phyloP scores from a whole-genome alignment of 1,284 basidiomycete genomes.

The Cryptococcus floricola region DNA sequence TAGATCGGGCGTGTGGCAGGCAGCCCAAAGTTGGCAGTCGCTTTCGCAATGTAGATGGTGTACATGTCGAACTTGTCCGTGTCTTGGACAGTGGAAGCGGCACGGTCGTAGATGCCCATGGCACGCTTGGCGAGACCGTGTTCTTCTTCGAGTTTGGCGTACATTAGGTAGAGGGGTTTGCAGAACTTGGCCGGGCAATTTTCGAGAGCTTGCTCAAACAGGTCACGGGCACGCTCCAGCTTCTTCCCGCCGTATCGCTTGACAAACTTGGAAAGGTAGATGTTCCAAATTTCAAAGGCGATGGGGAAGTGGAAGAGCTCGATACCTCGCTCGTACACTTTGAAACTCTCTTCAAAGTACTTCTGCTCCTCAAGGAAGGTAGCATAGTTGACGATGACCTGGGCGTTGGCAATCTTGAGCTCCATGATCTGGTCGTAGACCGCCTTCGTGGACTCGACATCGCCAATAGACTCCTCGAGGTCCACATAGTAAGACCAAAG shows the following conservation, averaged over 20 bases:
- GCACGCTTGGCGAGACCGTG: constrained; percentile 91
- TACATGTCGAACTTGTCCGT: constrained; percentile 98
- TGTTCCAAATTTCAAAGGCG: constrained; percentile 99
- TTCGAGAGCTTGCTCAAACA: constrained; percentile 96
- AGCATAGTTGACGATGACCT: constrained; percentile 95
- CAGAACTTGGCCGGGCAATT: constrained; percentile 92
- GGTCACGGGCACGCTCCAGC: constrained; percentile 88
- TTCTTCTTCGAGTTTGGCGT: constrained; percentile 91
- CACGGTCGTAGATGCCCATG: constrained; percentile 94
- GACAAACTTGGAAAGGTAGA: constrained; percentile 94
- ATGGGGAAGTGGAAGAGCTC: constrained; percentile 97
- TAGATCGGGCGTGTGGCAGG: constrained; percentile 96
- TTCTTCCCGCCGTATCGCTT: constrained; percentile 94
- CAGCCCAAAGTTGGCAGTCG: constrained; percentile 89
- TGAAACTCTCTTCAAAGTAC: constrained; percentile 98
- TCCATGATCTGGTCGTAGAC: constrained; percentile 98
- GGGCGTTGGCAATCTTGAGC: constrained; percentile 96
- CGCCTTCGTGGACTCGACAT: constrained; percentile 83
- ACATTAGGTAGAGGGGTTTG: constrained; percentile 94
- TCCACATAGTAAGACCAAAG: constrained; percentile 99
- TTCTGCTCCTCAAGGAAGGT: constrained; percentile 95
- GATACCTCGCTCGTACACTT: constrained; percentile 95
- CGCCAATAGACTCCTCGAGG: constrained; percentile 92
- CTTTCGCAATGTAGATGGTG: constrained; percentile 95
- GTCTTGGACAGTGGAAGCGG: constrained; percentile 76